These are phyloP conservation scores for Aspergillus conjunctus DNA, from an alignment of 495 filamentous ascomycete genomes.

Conservation along the genomic window DNA sequence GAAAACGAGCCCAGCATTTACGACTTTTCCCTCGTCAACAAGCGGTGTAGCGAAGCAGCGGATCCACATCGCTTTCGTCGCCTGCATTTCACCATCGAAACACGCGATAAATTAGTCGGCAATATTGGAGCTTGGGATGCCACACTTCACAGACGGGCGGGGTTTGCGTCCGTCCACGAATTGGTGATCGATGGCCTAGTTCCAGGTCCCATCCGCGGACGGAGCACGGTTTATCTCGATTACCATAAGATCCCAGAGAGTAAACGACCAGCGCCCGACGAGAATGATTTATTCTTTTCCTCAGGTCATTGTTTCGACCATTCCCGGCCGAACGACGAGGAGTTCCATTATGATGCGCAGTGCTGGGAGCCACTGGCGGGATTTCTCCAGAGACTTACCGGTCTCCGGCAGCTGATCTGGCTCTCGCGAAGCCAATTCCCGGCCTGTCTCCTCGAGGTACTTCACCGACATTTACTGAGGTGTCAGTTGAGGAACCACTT, in stretches of 20 bases:
- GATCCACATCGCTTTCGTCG: background rate
- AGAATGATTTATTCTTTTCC: background rate
- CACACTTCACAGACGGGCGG: background rate
- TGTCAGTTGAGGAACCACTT: background rate
- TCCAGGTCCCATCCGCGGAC: background rate
- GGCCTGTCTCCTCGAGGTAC: conserved; percentile 9
- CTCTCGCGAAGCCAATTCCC: background rate
- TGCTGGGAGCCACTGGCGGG: conserved; percentile 4
- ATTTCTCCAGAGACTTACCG: conserved; percentile 6
- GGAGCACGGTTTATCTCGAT: background rate
- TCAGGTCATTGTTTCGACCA: background rate
- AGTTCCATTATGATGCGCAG: background rate
- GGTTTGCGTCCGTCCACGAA: background rate
- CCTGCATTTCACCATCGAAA: background rate
- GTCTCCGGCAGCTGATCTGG: conserved; percentile 11
- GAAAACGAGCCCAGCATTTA: background rate
- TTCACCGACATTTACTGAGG: conserved; percentile 6
- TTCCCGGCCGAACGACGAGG: background rate
- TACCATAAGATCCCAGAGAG: too few relatives aligned
- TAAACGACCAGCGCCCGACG: background rate
- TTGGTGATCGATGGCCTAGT: background rate
- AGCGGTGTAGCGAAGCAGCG: background rate
- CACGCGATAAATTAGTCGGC: background rate
- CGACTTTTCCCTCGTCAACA: background rate
- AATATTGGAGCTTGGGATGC: background rate